A percentile compares a stretch with the other conserved stretches of the same genome.
Conservation (phyloP, 805 yeast genomes). For the Jamesozyma piceae region DNA sequence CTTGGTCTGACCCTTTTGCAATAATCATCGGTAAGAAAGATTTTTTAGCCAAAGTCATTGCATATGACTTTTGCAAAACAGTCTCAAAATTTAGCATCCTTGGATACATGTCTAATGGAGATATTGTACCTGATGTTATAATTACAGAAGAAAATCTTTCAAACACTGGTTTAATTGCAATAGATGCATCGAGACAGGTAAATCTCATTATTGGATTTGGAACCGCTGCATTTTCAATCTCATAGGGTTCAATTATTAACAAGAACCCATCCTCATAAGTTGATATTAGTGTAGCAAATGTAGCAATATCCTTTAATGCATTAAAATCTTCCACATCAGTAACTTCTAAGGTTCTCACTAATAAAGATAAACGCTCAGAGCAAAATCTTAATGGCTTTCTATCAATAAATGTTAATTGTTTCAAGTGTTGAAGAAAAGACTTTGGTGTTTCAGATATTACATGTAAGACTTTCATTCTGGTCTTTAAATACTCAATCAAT, state of each 20-base stretch:
- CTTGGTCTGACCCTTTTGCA: slow-evolving; percentile 97
- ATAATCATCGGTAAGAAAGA: slow-evolving; percentile 93
- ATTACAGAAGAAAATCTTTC: slow-evolving; percentile 87
- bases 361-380: slow-evolving; percentile 77
- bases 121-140: slow-evolving; percentile 95
- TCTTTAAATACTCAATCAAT: slow-evolving; percentile 86
- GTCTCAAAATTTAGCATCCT: slow-evolving; percentile 91
- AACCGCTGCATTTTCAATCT: slow-evolving; percentile 87
- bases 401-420: slow-evolving; percentile 88
- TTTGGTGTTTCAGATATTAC: slow-evolving; percentile 97
- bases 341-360: slow-evolving; percentile 84
- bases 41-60: slow-evolving; percentile 89
- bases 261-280: slow-evolving; percentile 92
- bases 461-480: slow-evolving; percentile 94
- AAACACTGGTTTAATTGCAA: slow-evolving; percentile 94
- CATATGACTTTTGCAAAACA: slow-evolving; percentile 85
- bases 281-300: slow-evolving; percentile 91
- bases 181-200: slow-evolving; percentile 93
- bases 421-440: slow-evolving; percentile 84
- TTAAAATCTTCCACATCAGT: slow-evolving; percentile 83
- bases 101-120: slow-evolving; percentile 98
- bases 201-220: slow-evolving; percentile 93
- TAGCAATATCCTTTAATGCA: slow-evolving; percentile 90
- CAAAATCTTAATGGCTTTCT: slow-evolving; percentile 86
- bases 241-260: slow-evolving; percentile 89